Evolutionary conservation across 208 protist species (phyloP).

Genomic region (Polymyxa betae): DNA sequence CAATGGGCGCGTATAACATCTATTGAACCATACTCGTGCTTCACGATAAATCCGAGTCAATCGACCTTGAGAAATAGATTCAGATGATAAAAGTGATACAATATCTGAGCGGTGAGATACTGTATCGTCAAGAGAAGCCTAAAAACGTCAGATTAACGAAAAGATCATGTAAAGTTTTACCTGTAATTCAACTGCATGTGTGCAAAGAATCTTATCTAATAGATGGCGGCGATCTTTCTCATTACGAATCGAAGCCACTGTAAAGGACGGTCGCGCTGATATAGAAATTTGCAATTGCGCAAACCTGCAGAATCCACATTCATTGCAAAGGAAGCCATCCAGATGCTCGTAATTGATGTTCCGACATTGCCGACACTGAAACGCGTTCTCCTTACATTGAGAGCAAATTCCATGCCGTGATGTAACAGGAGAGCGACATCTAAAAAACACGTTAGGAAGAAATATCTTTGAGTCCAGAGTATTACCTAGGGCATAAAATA

Average conservation of each 20-base stretch:
- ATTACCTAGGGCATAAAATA: constrained; percentile 68
- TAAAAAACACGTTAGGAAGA: too few species aligned
- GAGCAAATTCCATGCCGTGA: constrained; percentile 82
- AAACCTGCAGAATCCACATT: constrained; percentile 84
- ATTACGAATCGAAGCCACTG: constrained; percentile 47
- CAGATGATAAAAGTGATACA: neutral
- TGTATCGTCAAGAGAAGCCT: neutral
- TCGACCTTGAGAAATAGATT: neutral
- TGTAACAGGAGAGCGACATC: constrained; percentile 71
- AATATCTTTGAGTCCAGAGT: too few species aligned
- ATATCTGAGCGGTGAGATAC: neutral
- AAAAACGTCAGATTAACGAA: neutral
- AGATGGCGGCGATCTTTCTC: constrained; percentile 53
- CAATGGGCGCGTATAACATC: neutral
- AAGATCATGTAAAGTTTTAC: neutral
- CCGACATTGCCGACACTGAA: constrained; percentile 84
- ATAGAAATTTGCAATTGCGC: constrained; percentile 77
- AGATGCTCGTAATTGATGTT: constrained; percentile 89
- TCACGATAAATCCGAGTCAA: constrained; percentile 29
- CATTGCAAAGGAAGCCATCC: constrained; percentile 84
- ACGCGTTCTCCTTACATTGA: constrained; percentile 85
- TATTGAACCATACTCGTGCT: neutral
- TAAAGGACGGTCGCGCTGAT: constrained; percentile 61
- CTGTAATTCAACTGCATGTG: constrained; percentile 23
- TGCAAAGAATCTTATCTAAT: neutral